phyloP scores from a whole-genome alignment of 768 basidiomycete genomes.

The Coprinopsis marcescibilis region DNA sequence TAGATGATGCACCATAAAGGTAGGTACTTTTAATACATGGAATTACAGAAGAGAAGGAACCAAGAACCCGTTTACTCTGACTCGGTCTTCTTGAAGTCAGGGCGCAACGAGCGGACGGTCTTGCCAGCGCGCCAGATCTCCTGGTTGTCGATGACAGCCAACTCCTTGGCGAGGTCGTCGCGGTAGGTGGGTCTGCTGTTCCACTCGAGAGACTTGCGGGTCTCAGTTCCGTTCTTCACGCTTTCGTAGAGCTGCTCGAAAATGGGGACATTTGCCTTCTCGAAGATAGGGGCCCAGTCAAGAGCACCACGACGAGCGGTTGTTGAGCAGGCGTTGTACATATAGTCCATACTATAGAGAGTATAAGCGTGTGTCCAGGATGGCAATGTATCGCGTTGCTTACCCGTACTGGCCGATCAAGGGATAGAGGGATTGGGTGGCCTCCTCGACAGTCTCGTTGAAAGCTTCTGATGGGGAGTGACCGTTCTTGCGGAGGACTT shows the following conservation, averaged over 20 bases:
- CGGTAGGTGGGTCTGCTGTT: conserved; percentile 92
- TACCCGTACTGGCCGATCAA: conserved; percentile 93
- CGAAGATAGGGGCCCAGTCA: conserved; percentile 98
- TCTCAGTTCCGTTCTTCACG: conserved; percentile 94
- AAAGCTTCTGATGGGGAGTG: conserved; percentile 98
- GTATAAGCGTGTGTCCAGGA: neutral
- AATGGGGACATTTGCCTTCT: conserved; percentile 89
- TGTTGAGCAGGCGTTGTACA: conserved; percentile 99
- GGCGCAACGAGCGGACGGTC: conserved; percentile 83
- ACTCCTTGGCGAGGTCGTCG: conserved; percentile 85
- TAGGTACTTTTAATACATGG: conserved; percentile 20
- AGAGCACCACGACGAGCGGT: conserved; percentile 98
- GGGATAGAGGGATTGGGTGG: conserved; percentile 98
- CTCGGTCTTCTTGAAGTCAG: conserved; percentile 76
- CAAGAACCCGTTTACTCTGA: conserved; percentile 28
- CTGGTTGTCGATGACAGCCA: conserved; percentile 93
- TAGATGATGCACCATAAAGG: neutral
- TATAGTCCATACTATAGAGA: conserved; percentile 85
- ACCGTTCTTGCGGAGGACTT: conserved; percentile 93
- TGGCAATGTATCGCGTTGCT: conserved; percentile 19
- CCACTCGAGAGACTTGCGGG: conserved; percentile 94
- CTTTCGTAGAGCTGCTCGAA: conserved; percentile 95
- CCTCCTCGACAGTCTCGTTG: conserved; percentile 99
- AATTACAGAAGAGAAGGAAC: neutral
- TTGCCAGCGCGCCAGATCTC: conserved; percentile 99